Evolutionary conservation across 306 rosid species (phyloP).

Genomic region (Sophora flavescens): DNA sequence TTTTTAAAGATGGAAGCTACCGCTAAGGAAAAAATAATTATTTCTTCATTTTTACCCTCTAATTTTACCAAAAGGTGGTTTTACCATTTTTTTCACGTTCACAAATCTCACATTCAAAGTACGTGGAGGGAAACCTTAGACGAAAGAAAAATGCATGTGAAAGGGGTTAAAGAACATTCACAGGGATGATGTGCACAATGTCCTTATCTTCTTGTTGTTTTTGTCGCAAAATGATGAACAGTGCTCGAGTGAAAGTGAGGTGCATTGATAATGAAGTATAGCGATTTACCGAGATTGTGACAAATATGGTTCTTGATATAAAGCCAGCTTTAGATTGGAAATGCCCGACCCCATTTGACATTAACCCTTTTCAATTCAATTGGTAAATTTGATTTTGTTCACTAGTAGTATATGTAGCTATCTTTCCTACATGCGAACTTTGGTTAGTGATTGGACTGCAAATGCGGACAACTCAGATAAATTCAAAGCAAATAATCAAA

Average conservation of each 20-base stretch:
- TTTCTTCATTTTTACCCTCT: too few species aligned
- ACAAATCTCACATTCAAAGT: too few species aligned
- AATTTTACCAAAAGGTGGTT: too few species aligned
- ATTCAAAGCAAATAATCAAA: background rate
- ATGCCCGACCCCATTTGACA: background rate
- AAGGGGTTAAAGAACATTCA: too few species aligned
- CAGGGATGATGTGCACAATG: too few species aligned
- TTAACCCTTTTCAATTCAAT: background rate
- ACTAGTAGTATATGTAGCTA: background rate
- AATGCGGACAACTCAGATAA: background rate
- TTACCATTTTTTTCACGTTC: too few species aligned
- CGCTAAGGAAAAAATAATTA: too few species aligned
- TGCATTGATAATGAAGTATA: background rate
- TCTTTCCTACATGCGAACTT: background rate
- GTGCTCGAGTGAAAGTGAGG: background rate
- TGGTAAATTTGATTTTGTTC: background rate
- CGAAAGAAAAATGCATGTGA: too few species aligned
- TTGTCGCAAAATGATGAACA: background rate
- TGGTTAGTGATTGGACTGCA: slow-evolving; percentile 2
- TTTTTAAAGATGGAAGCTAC: too few species aligned
- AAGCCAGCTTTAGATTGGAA: background rate
- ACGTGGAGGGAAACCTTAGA: too few species aligned
- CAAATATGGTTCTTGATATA: background rate
- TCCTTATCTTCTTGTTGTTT: background rate
- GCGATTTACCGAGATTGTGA: background rate